Evolutionary conservation across 2,329 filamentous ascomycete species (phyloP).

Genomic region (Fusarium luffae): DNA sequence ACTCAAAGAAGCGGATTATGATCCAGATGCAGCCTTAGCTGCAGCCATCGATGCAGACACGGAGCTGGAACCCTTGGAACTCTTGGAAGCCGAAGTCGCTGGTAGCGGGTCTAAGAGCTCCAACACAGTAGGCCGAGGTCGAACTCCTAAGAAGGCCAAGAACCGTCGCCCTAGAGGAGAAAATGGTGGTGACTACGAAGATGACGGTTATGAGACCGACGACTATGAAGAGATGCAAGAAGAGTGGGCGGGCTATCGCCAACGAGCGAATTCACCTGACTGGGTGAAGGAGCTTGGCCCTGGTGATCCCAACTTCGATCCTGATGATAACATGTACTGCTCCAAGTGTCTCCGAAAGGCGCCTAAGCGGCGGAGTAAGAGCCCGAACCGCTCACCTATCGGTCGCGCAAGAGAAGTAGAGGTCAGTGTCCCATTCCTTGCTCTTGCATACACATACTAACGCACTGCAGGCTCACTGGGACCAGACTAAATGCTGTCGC

Average conservation of each 20-base stretch:
- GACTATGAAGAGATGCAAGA: conserved; percentile 13
- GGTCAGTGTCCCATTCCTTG: conserved; percentile 11
- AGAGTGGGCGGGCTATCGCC: not conserved
- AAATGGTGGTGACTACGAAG: conserved; percentile 18
- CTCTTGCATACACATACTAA: not conserved
- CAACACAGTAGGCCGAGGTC: not conserved
- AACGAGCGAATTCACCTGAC: conserved; percentile 41
- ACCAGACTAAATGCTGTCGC: conserved; percentile 38
- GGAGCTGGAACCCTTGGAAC: too few species aligned
- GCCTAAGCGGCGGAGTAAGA: conserved; percentile 41
- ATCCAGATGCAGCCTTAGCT: not conserved
- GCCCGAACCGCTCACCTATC: conserved; percentile 24
- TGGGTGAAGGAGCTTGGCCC: conserved; percentile 44
- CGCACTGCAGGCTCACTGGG: conserved; percentile 33
- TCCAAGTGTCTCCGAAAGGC: conserved; percentile 49
- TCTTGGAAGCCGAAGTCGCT: not conserved
- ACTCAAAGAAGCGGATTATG: not conserved
- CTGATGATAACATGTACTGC: conserved; percentile 48
- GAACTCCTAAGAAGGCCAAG: conserved; percentile 1
- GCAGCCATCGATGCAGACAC: too few species aligned
- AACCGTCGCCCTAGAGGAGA: not conserved
- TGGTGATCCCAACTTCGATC: conserved; percentile 39
- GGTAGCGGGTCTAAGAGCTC: conserved; percentile 16
- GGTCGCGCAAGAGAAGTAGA: conserved; percentile 36
- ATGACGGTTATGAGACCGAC: not conserved